These are phyloP conservation scores for Agaricales sp. DNA, from an alignment of 1,284 basidiomycete species.

Conservation along the genomic window DNA sequence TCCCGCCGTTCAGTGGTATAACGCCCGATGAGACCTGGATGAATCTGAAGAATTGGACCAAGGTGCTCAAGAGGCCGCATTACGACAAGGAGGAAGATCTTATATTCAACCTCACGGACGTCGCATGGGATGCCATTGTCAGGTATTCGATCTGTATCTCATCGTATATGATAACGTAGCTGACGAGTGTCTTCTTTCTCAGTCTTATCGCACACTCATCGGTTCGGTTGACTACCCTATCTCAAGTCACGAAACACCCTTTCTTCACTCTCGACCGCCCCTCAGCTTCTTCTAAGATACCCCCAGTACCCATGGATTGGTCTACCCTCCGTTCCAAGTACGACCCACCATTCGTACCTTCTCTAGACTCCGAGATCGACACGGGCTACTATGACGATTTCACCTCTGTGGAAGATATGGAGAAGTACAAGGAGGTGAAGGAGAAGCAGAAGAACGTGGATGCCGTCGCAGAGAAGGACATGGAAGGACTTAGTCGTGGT, in stretches of 20 bases:
- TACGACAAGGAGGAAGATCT: conserved; percentile 95
- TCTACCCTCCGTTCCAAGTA: conserved; percentile 59
- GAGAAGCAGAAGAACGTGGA: conserved; percentile 97
- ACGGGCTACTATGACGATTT: conserved; percentile 99
- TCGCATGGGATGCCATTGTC: conserved; percentile 94
- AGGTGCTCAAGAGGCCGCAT: conserved; percentile 83
- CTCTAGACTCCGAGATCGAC: conserved; percentile 90
- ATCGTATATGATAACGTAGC: conserved; percentile 2
- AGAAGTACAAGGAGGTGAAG: conserved; percentile 95
- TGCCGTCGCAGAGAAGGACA: conserved; percentile 77
- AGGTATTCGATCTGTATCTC: conserved; percentile 34
- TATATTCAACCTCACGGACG: conserved; percentile 93
- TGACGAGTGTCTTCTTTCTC: conserved; percentile 5
- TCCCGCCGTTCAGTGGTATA: conserved; percentile 95
- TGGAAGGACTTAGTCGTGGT: conserved; percentile 56
- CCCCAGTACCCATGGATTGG: conserved; percentile 51
- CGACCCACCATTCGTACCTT: conserved; percentile 85
- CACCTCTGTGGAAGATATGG: conserved; percentile 89
- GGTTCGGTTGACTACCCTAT: conserved; percentile 67
- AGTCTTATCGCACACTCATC: conserved; percentile 74
- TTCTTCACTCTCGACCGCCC: conserved; percentile 67
- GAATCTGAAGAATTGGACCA: conserved; percentile 97
- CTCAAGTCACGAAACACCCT: conserved; percentile 68
- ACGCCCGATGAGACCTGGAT: conserved; percentile 99
- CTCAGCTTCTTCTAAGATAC: not conserved